These are phyloP conservation scores for Aspergillus neotritici DNA, from an alignment of 2,329 filamentous ascomycete species.

Conservation along the genomic window DNA sequence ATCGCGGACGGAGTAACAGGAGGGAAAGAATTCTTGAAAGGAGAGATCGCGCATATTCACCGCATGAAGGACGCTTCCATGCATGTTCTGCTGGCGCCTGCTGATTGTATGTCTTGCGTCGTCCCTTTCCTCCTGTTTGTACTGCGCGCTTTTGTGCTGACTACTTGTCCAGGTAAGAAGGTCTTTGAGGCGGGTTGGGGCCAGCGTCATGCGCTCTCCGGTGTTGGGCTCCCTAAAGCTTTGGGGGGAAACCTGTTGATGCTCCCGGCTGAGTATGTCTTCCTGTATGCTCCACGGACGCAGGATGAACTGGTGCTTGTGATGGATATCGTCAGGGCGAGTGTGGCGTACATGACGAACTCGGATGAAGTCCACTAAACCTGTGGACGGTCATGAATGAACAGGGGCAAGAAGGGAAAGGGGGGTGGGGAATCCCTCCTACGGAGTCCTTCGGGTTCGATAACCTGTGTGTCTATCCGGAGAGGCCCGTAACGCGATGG, in stretches of 20 bases:
- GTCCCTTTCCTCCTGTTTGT: neutral
- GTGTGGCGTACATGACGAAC: constrained; percentile 28
- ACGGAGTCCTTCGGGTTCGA: too few species aligned
- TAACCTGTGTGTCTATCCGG: too few species aligned
- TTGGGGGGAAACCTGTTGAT: constrained; percentile 13
- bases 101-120: constrained; percentile 52
- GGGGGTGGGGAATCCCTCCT: neutral
- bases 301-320: constrained; percentile 28
- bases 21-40: constrained; percentile 38
- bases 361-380: constrained; percentile 17
- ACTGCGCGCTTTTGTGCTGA: too few species aligned
- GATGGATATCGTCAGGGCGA: constrained; percentile 27
- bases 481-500: too few species aligned
- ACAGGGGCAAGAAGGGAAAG: neutral
- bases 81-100: constrained; percentile 72
- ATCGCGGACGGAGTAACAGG: constrained; percentile 18
- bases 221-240: constrained; percentile 62
- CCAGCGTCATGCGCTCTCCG: constrained; percentile 52
- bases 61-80: constrained; percentile 63
- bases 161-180: constrained; percentile 41
- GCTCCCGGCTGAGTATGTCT: constrained; percentile 24
- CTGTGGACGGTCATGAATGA: neutral
- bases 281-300: constrained; percentile 32
- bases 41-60: constrained; percentile 77
- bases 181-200: constrained; percentile 74